These are phyloP conservation scores for Lasiosphaeria hispida DNA, from an alignment of 495 filamentous ascomycete species.

Conservation along the genomic window DNA sequence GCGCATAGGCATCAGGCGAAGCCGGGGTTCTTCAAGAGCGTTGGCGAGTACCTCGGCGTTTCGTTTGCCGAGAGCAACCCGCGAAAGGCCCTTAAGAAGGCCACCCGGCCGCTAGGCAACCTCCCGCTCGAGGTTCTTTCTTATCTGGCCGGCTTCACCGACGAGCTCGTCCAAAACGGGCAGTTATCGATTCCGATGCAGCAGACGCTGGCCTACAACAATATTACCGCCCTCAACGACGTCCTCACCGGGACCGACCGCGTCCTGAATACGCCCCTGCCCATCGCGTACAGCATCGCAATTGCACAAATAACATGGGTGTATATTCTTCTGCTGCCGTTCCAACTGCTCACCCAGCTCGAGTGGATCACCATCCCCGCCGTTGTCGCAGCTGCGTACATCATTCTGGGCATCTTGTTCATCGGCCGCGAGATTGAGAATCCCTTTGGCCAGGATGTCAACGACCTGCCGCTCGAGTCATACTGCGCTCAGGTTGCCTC, in stretches of 20 bases:
- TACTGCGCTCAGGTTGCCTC: slow-evolving; percentile 70
- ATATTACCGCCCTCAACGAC: slow-evolving; percentile 65
- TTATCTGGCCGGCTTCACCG: slow-evolving; percentile 65
- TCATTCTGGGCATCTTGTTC: slow-evolving; percentile 83
- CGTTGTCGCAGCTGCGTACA: slow-evolving; percentile 75
- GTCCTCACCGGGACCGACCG: slow-evolving; percentile 72
- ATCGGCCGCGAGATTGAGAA: slow-evolving; percentile 88
- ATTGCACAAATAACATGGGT: slow-evolving; percentile 87
- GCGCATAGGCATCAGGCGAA: slow-evolving; percentile 32
- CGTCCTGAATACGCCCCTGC: slow-evolving; percentile 80
- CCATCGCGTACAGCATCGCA: slow-evolving; percentile 80
- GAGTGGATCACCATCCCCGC: slow-evolving; percentile 82
- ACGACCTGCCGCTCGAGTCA: slow-evolving; percentile 76
- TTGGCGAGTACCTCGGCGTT: slow-evolving; percentile 69
- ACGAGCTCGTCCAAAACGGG: slow-evolving; percentile 52
- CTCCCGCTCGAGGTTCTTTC: slow-evolving; percentile 75
- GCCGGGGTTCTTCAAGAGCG: slow-evolving; percentile 57
- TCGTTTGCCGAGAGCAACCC: slow-evolving; percentile 72
- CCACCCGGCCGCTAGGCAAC: slow-evolving; percentile 64
- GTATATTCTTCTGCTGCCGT: slow-evolving; percentile 79
- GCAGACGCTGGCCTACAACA: slow-evolving; percentile 50
- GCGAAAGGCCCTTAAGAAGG: slow-evolving; percentile 65
- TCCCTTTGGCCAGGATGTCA: slow-evolving; percentile 83
- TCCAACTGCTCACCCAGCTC: slow-evolving; percentile 67
- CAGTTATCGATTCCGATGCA: slow-evolving; percentile 53